These are phyloP conservation scores for Suillus subalutaceus DNA, from an alignment of 768 basidiomycete genomes.

Conservation along the genomic window DNA sequence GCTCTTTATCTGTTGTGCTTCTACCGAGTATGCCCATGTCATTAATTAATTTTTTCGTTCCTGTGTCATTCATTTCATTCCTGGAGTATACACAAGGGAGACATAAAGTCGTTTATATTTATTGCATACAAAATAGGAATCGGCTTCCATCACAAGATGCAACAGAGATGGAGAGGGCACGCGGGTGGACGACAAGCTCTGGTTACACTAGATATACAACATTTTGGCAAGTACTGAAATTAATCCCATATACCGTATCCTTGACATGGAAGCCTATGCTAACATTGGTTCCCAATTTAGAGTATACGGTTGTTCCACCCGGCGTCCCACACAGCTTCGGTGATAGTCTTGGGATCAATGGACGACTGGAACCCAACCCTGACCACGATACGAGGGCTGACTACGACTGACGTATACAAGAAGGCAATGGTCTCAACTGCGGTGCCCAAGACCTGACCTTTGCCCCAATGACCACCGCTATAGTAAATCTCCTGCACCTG, in stretches of 20 bases:
- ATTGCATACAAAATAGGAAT: too few species aligned
- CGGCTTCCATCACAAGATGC: too few species aligned
- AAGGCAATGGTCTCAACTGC: background rate
- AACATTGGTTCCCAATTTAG: background rate
- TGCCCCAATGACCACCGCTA: too few species aligned
- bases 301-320: background rate
- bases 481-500: background rate
- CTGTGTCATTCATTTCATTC: too few species aligned
- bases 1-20: too few species aligned
- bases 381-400: background rate
- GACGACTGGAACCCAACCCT: background rate
- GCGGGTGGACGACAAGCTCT: too few species aligned
- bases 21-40: too few species aligned
- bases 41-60: too few species aligned
- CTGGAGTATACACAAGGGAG: too few species aligned
- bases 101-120: too few species aligned
- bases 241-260: background rate
- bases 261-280: background rate
- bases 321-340: background rate
- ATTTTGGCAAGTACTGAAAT: background rate
- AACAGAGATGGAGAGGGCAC: too few species aligned
- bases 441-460: background rate
- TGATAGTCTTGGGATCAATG: background rate
- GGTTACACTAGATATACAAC: background rate
- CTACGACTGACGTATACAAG: background rate